phyloP scores from a whole-genome alignment of 108 stramenopile genomes.

The Fragilaria crotonensis region DNA sequence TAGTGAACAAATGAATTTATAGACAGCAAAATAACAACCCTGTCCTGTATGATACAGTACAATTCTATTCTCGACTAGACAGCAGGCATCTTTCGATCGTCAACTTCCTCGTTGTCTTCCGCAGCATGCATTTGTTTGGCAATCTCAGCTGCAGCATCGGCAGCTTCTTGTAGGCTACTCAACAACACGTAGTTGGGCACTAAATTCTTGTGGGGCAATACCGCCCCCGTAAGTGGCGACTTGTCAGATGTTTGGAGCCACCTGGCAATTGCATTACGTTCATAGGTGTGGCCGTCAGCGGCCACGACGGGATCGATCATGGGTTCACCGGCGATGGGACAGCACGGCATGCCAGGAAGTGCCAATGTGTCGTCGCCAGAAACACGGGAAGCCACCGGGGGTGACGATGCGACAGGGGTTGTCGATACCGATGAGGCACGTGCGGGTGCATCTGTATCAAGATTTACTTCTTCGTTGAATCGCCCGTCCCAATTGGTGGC shows the following conservation, averaged over 20 bases:
- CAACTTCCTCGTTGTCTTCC: background rate
- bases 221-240: slow-evolving; percentile 72
- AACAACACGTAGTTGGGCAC: slow-evolving; percentile 79
- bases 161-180: slow-evolving; percentile 47
- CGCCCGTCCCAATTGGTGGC: slow-evolving; percentile 79
- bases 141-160: slow-evolving; percentile 3
- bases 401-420: background rate
- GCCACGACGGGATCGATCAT: slow-evolving; percentile 92
- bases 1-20: no score
- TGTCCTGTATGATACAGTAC: no score
- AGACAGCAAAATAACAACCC: no score
- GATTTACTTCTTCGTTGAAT: slow-evolving; percentile 13
- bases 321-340: slow-evolving; percentile 86
- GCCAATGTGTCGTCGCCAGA: slow-evolving; percentile 6
- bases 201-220: slow-evolving; percentile 59
- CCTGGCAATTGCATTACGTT: slow-evolving; percentile 75
- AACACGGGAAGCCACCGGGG: background rate
- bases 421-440: slow-evolving; percentile 1
- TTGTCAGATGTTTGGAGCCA: slow-evolving; percentile 80
- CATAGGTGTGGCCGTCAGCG: slow-evolving; percentile 88
- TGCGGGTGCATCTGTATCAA: background rate
- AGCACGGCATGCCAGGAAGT: slow-evolving; percentile 77
- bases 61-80: no score
- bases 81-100: no score
- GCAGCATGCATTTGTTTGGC: background rate